phyloP scores from a whole-genome alignment of 2,329 filamentous ascomycete species.

The Cercospora citrullina region DNA sequence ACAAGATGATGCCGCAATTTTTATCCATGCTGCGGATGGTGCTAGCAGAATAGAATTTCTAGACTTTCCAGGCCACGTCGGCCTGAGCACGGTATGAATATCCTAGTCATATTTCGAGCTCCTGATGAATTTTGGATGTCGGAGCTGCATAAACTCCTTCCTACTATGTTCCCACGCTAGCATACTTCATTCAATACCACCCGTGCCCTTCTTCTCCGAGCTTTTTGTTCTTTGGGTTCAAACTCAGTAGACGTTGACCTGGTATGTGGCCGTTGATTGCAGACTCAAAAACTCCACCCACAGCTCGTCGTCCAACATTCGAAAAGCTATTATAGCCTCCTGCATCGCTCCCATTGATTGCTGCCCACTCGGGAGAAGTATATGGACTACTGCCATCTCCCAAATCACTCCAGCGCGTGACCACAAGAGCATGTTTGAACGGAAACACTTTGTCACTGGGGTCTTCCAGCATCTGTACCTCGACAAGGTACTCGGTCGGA shows the following conservation, averaged over 20 bases:
- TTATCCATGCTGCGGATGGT: slow-evolving; percentile 41
- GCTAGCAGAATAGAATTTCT: slow-evolving; percentile 31
- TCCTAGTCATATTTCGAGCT: not conserved
- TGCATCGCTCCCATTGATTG: slow-evolving; percentile 50
- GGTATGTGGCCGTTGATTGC: slow-evolving; percentile 56
- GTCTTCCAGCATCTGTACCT: slow-evolving; percentile 61
- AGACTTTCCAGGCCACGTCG: not conserved
- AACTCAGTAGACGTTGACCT: slow-evolving; percentile 57
- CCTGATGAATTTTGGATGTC: not conserved
- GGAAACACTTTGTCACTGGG: slow-evolving; percentile 42
- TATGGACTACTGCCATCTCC: slow-evolving; percentile 55
- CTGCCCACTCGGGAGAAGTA: slow-evolving; percentile 55
- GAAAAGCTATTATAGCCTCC: slow-evolving; percentile 55
- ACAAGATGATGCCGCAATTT: slow-evolving; percentile 40
- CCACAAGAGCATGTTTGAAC: slow-evolving; percentile 62
- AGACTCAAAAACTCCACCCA: slow-evolving; percentile 61
- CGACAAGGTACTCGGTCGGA: slow-evolving; percentile 62
- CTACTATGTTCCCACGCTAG: not conserved
- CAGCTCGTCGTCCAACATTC: slow-evolving; percentile 54
- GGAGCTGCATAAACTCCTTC: not conserved
- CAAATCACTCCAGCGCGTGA: slow-evolving; percentile 63
- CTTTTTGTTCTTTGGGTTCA: slow-evolving; percentile 59
- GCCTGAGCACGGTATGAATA: not conserved
- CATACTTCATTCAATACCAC: slow-evolving; percentile 44
- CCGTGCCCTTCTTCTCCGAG: slow-evolving; percentile 56